Percentiles rank a stretch among this genome's conserved stretches.
Conservation (phyloP, 2,329 filamentous ascomycete species). For the Exserohilum rostratum region DNA sequence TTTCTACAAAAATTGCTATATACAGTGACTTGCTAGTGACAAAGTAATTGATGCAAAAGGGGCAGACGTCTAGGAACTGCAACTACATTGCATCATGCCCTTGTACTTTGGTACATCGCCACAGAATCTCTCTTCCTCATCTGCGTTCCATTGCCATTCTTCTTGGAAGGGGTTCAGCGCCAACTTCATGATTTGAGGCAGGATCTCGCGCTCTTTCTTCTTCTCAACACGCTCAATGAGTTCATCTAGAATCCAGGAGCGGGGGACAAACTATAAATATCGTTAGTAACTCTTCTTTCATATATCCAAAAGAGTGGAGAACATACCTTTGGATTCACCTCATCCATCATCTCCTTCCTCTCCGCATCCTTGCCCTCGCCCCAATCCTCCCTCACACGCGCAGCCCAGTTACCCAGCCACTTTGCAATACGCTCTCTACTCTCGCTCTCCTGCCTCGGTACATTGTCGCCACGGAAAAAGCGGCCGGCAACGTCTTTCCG, state of each 20-base stretch:
- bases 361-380: conserved; percentile 63
- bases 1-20: not conserved
- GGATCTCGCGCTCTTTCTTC: conserved; percentile 77
- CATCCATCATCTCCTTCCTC: conserved; percentile 41
- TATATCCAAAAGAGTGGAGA: not conserved
- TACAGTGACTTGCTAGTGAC: not conserved
- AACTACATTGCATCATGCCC: conserved; percentile 91
- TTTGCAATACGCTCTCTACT: conserved; percentile 70
- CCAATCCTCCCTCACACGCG: conserved; percentile 78
- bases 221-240: conserved; percentile 88
- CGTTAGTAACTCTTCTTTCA: conserved; percentile 7
- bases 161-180: conserved; percentile 84
- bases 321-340: conserved; percentile 7
- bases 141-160: conserved; percentile 68
- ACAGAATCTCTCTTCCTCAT: conserved; percentile 82
- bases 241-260: conserved; percentile 92
- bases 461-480: conserved; percentile 79
- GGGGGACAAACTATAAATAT: conserved; percentile 71
- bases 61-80: conserved; percentile 68
- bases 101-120: conserved; percentile 80
- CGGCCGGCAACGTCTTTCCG: conserved; percentile 68
- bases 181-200: conserved; percentile 82
- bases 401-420: conserved; percentile 83
- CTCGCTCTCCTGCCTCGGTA: conserved; percentile 62
- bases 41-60: not conserved